Evolutionary conservation across 1,284 basidiomycete species (phyloP), one percentile per base, ranked within the genome.

Genomic region (Macrocystidia cucumis): DNA sequence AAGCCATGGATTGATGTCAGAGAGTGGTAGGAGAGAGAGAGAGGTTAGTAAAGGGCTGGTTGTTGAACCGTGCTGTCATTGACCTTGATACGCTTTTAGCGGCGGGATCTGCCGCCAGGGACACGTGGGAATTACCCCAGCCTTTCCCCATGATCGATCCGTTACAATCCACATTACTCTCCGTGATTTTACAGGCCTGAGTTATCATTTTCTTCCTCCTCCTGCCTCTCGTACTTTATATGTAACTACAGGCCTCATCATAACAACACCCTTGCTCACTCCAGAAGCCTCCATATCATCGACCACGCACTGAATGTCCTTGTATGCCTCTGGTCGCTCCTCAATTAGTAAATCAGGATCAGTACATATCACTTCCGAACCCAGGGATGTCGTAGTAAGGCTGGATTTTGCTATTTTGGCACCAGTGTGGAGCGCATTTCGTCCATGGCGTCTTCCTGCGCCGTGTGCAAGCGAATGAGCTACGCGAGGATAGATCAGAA

Each of bases 301-400:
- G 7, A 62, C 55, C 5, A 62, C 59, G 30, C 48, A 50, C 19
- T 44, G 44, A 12, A 60, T 44, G 42, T 57, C 51, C 42, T 62
- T 62, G 39, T 63, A 63, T n/a, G 60, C 60, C 32, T 57, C 60
- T 3, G 59, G 60, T 35, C 55, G 49, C 39, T 63, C 61, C 38
- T 62, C 61, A 13, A 60, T 42, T 17, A 63, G 43, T 21, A 63
- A 48, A 39, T 56, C 54, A 9, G 51, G 39, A 35, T 63, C 56
- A 14, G 53, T 49, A 40, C 59, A 62, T 1, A 61, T 48, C 1
- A 63, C 57, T 23, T 56, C 54, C 30, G 56, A 59, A 17, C 56
- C 60, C 21, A 63, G 49, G 9, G 44, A 29, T 13, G 60, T 61
- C 13, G 52, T 58, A 1, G 48, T 54, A 35, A 58, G 34, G 25